phyloP scores from a whole-genome alignment of 163 green algal species.

The Coccomyxa subellipsoidea region DNA sequence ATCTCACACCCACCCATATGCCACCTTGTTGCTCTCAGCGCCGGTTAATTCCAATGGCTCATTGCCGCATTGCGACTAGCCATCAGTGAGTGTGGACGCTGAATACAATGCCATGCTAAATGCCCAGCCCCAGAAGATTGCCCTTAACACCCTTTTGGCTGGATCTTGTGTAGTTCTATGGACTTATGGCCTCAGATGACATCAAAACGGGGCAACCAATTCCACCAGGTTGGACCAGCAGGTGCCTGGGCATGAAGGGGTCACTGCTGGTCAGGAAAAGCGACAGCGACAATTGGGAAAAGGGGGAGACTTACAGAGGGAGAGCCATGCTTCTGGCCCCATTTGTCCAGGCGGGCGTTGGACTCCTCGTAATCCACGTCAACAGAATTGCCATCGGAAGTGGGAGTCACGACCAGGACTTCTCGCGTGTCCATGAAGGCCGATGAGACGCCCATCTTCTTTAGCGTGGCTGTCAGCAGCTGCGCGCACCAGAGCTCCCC shows the following conservation, averaged over 20 bases:
- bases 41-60: slow-evolving; percentile 9
- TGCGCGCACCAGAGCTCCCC: slow-evolving; percentile 94
- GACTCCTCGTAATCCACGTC: slow-evolving; percentile 82
- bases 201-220: too few relatives aligned
- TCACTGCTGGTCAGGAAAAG: not conserved
- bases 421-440: slow-evolving; percentile 92
- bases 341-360: slow-evolving; percentile 39
- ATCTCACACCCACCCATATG: slow-evolving; percentile 2
- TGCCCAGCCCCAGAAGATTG: too few relatives aligned
- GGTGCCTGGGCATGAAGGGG: too few relatives aligned
- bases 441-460: slow-evolving; percentile 43
- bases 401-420: slow-evolving; percentile 58
- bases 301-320: slow-evolving; percentile 23
- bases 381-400: slow-evolving; percentile 74
- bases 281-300: slow-evolving; percentile 30
- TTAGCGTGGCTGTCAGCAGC: slow-evolving; percentile 69
- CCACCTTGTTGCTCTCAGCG: not conserved
- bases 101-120: too few relatives aligned
- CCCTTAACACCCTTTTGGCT: too few relatives aligned
- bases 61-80: not conserved
- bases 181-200: too few relatives aligned
- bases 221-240: too few relatives aligned
- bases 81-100: slow-evolving; percentile 8
- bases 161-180: too few relatives aligned
- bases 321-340: slow-evolving; percentile 33